Base-by-base conservation (phyloP, 192 early-diverging fungal genomes). In the Radiomyces spectabilis region DNA sequence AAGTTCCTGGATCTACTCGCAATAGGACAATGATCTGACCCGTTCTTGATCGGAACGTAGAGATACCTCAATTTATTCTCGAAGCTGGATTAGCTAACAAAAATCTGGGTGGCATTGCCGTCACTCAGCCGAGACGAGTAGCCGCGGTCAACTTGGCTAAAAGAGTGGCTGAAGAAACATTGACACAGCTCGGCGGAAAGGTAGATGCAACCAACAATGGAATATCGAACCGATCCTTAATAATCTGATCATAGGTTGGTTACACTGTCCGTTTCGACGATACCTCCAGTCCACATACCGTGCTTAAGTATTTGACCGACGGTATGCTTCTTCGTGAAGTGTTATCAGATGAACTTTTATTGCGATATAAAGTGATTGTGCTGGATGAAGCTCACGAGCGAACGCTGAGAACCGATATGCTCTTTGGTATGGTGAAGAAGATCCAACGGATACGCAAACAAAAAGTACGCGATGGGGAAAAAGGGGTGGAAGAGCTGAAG, bases 331-430 rank as follows among this genome's bases (percentile, higher is more conserved):
- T 99, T 21, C 76, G 94, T 5, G 96, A 99, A 65, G 75, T 97
- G 4, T 68, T 97, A 45, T 76, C 83, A 3, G 94, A 99, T 63
- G 75, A 79, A 15, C 42, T 92, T 46, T 62, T 99, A 7, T 54
- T 69, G 1, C 61, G 78, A 27, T 99, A 99, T 68, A 82, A 83
- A 27, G 86, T 88, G 6, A 83, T 99, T 56, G 79, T 99, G 25
- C 62, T 99, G 31, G 96, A 99, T 56, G 96, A 99, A 63, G 96
- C 96, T 0, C 97, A 99, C 65, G 97, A 99, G 70, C 84, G 97
- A n/a, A 96, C 91, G 0, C 54, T 99, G 59, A 76, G 97, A 19
- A 99, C 97, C 0, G 97, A 99, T 66, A 88, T 99, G 38, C 59
- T 99, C 29, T 91, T 99, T 71, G 97, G 94, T 7, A 92, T 93